phyloP scores from a whole-genome alignment of 495 filamentous ascomycete species.

The Penicillium samsonianum region DNA sequence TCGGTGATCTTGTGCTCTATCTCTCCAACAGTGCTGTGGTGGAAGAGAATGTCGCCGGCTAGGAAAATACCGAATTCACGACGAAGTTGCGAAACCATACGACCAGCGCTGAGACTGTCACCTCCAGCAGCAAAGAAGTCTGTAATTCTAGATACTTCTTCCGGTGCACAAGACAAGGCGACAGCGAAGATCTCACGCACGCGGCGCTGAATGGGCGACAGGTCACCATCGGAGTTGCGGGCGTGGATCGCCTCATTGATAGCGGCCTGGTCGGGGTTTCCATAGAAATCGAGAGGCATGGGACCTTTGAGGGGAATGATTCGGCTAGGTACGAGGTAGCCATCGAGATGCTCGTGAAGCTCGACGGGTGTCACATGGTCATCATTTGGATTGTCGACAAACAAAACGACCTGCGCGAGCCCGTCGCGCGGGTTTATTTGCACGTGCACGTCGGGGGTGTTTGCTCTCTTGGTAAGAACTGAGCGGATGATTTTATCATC shows the following conservation, averaged over 20 bases:
- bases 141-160: slow-evolving; percentile 27
- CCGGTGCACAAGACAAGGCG: slow-evolving; percentile 21
- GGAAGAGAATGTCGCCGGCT: slow-evolving; percentile 43
- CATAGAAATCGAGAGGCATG: slow-evolving; percentile 28
- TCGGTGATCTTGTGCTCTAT: slow-evolving; percentile 24
- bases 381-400: slow-evolving; percentile 9
- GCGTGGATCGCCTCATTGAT: slow-evolving; percentile 24
- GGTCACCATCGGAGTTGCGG: slow-evolving; percentile 13
- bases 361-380: slow-evolving; percentile 7
- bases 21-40: slow-evolving; percentile 29
- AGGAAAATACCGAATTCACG: slow-evolving; percentile 37
- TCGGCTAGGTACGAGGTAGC: slow-evolving; percentile 36
- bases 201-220: slow-evolving; percentile 25
- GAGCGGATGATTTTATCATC: slow-evolving; percentile 11
- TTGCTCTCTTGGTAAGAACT: neutral
- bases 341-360: slow-evolving; percentile 23
- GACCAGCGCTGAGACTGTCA: slow-evolving; percentile 45
- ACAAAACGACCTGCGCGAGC: slow-evolving; percentile 21
- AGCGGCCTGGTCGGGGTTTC: slow-evolving; percentile 28
- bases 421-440: slow-evolving; percentile 21
- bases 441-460: slow-evolving; percentile 10
- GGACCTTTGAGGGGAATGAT: slow-evolving; percentile 24
- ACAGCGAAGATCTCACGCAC: slow-evolving; percentile 36
- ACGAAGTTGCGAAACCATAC: slow-evolving; percentile 41
- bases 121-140: slow-evolving; percentile 50